phyloP scores from a whole-genome alignment of 106 monocot genomes.

The Posidonia australis region DNA sequence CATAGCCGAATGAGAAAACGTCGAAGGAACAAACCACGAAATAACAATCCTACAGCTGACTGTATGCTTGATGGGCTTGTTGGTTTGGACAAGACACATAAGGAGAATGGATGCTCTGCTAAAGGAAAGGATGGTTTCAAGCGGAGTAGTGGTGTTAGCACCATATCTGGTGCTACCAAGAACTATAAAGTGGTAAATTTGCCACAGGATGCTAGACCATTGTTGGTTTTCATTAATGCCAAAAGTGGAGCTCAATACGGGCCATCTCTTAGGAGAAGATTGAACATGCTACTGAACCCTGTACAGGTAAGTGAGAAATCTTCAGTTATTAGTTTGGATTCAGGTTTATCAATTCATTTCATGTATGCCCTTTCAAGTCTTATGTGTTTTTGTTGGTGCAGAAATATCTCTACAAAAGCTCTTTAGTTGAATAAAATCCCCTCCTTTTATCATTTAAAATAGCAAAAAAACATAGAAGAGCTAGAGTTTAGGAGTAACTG shows the following conservation, averaged over 20 bases:
- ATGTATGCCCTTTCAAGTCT: not conserved
- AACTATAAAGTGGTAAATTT: constrained; percentile 55
- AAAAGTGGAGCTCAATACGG: constrained; percentile 83
- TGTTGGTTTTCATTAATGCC: constrained; percentile 82
- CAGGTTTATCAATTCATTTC: too few species aligned
- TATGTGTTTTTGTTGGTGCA: too few species aligned
- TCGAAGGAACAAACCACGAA: constrained; percentile 29
- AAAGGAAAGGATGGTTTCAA: constrained; percentile 13
- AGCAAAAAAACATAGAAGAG: too few species aligned
- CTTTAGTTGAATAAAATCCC: too few species aligned
- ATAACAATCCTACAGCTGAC: constrained; percentile 10
- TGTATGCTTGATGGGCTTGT: constrained; percentile 27
- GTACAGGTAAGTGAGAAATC: constrained; percentile 50
- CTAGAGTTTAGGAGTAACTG: too few species aligned
- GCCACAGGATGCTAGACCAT: constrained; percentile 61
- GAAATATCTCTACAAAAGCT: too few species aligned
- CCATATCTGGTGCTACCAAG: constrained; percentile 8
- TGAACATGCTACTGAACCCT: constrained; percentile 85
- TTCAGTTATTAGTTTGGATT: not conserved
- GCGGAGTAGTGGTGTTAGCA: constrained; percentile 4
- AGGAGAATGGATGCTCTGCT: constrained; percentile 14
- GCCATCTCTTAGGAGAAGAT: constrained; percentile 52
- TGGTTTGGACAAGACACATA: constrained; percentile 18
- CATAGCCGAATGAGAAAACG: constrained; percentile 38
- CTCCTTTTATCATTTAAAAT: too few species aligned